phyloP scores from a whole-genome alignment of 2,329 filamentous ascomycete genomes.

The Neopestalotiopsis clavispora region DNA sequence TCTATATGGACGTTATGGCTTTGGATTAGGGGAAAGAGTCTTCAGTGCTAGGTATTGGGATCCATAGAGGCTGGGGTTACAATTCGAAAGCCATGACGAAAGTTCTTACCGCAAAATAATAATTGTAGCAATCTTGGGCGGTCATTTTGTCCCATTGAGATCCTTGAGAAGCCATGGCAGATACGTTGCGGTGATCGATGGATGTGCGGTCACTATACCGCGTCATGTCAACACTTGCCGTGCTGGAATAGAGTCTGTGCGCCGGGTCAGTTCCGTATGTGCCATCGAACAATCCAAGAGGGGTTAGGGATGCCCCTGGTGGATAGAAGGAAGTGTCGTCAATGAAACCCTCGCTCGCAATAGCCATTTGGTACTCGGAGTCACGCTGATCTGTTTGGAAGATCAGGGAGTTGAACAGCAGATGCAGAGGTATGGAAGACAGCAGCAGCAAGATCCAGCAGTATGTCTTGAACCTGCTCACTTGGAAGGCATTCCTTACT shows the following conservation, averaged over 20 bases:
- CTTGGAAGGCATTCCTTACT: slow-evolving; percentile 36
- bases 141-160: slow-evolving; percentile 11
- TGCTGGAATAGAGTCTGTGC: too few species aligned
- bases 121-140: slow-evolving; percentile 11
- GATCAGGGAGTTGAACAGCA: slow-evolving; percentile 19
- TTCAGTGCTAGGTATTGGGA: too few species aligned
- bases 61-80: too few species aligned
- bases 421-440: slow-evolving; percentile 19
- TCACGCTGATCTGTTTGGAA: slow-evolving; percentile 12
- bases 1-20: too few species aligned
- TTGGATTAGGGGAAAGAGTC: too few species aligned
- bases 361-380: slow-evolving; percentile 14
- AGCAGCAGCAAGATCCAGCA: slow-evolving; percentile 16
- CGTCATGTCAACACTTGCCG: too few species aligned
- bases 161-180: not conserved
- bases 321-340: slow-evolving; percentile 2
- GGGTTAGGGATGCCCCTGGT: not conserved
- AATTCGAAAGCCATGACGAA: not conserved
- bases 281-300: not conserved
- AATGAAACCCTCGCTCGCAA: slow-evolving; percentile 18
- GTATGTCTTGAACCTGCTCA: slow-evolving; percentile 8
- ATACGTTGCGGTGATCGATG: not conserved
- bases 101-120: not conserved
- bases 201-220: not conserved
- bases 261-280: not conserved